Evolutionary conservation across 108 stramenopile species (phyloP).

Genomic region (Cyclotella atomus): DNA sequence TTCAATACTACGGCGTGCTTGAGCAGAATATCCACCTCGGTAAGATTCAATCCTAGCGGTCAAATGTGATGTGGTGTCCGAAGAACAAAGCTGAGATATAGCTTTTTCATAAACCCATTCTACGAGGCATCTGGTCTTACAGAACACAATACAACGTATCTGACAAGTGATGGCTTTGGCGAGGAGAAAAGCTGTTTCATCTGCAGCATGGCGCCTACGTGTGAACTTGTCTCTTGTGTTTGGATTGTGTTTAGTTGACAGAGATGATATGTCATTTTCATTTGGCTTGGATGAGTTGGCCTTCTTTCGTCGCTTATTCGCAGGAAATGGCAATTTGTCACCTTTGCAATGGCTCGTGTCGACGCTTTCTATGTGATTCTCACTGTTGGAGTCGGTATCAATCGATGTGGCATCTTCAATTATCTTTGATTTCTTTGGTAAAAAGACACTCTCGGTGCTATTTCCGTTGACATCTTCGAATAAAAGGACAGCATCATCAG

Average conservation of each 20-base stretch:
- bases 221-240: not conserved
- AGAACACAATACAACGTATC: conserved; percentile 93
- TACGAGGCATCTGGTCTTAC: conserved; percentile 89
- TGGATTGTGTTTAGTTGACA: conserved; percentile 1
- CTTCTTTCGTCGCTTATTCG: not conserved
- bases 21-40: conserved; percentile 92
- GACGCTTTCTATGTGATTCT: conserved; percentile 10
- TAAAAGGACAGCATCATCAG: too few species aligned
- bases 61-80: conserved; percentile 52
- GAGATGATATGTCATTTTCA: not conserved
- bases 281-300: not conserved
- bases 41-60: conserved; percentile 83
- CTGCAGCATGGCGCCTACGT: conserved; percentile 77
- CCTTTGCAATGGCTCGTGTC: too few species aligned
- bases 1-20: conserved; percentile 90
- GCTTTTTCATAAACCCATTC: conserved; percentile 89
- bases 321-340: not conserved
- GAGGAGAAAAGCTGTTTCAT: conserved; percentile 93
- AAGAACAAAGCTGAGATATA: conserved; percentile 54
- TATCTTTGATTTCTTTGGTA: conserved; percentile 27
- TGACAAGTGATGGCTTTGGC: conserved; percentile 78
- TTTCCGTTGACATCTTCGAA: conserved; percentile 37
- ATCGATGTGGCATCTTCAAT: not conserved
- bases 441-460: conserved; percentile 37
- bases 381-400: not conserved